Evolutionary conservation across 2,329 filamentous ascomycete species (phyloP), one percentile per base, ranked within the genome.

Genomic region (Aspergillus piperis): DNA sequence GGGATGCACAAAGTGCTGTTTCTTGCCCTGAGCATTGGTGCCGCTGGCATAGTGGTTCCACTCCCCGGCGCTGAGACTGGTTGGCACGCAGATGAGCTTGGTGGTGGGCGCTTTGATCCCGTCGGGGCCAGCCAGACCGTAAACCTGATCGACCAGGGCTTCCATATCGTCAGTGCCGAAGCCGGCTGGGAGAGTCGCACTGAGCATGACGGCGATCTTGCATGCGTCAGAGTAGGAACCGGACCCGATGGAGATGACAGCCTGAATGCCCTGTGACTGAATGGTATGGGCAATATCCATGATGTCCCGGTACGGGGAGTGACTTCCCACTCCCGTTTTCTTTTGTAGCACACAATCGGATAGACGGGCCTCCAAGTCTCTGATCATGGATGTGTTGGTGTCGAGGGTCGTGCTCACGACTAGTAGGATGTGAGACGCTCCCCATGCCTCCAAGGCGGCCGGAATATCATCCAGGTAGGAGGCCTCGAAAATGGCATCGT

Each of bases 181-280:
- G 13, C 25, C 41, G 25, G 39, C 25, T 5, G 53, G 53, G 15
- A 55, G 53, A 7, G 39, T 55, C 11, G 38, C 53, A 55, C 53
- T 55, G 39, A 55, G 27, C 53, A 55, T 47, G 25, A 55, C 53
- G 13, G 53, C 53, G 41, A 55, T 55, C 8, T 55, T 55, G 53
- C 53, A 55, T 19, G 53, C 53, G 8, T 55, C 53, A 2, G 39
- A 55, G n/a, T 55, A 47, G 4, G 53, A 47, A 5, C 39, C 53
- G 3, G 53, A 55, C 5, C 53, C 53, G 17, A 55, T 55, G 5
- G 53, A 55, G 23, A 55, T 41, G 8, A 47, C 53, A 27, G 39
- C 39, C 15, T 55, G 25, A 8, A 38, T 55, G 25, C 47, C 39
- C 8, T 47, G 39, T 3, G 44, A 32, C 11, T 55, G 39, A 27